Conservation (phyloP, 768 basidiomycete species). For the Ephemerocybe angulata region DNA sequence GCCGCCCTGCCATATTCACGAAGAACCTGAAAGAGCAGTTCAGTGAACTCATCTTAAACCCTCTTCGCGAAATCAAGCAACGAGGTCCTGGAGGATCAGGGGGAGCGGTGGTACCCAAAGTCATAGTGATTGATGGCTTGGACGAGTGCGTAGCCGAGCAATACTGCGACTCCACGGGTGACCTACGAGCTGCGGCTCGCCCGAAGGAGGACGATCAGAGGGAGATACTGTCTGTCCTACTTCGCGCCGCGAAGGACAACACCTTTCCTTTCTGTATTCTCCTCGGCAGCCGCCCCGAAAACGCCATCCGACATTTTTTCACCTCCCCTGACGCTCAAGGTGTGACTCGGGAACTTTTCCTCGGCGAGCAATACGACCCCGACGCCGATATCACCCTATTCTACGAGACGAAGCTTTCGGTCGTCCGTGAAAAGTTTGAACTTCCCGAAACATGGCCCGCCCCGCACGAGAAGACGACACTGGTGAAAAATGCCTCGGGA, state of each 20-base stretch:
- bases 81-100: no score
- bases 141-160: neutral
- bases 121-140: neutral
- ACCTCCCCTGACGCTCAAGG: neutral
- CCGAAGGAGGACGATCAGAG: neutral
- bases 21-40: no score
- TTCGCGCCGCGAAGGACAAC: neutral
- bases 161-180: neutral
- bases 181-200: neutral
- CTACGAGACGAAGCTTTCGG: neutral
- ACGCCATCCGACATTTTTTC: neutral
- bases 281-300: neutral
- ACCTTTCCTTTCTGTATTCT: neutral
- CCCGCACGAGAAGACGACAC: neutral
- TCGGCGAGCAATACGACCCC: neutral
- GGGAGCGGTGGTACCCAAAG: no score
- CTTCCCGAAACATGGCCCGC: neutral
- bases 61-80: no score
- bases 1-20: no score
- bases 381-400: neutral
- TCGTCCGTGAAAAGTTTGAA: neutral
- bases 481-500: neutral
- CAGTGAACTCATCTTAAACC: no score
- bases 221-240: neutral
- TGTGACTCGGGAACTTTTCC: neutral